phyloP scores from a whole-genome alignment of 2,329 filamentous ascomycete genomes.

The Dactylellina parvicollis region DNA sequence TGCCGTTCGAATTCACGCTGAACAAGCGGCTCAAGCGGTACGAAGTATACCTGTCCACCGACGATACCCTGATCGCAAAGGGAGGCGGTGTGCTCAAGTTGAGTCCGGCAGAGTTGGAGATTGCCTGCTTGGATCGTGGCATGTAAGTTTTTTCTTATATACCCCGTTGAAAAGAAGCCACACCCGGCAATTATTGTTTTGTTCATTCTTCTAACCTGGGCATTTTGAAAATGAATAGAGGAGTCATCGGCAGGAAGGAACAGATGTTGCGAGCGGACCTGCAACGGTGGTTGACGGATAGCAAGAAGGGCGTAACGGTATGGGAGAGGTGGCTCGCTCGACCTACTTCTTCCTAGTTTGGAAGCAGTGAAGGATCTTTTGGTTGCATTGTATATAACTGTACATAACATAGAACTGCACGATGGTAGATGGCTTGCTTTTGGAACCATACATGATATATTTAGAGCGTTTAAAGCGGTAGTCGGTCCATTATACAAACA shows the following conservation, averaged over 20 bases:
- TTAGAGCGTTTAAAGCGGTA: neutral
- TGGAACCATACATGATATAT: conserved; percentile 12
- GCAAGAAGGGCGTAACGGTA: conserved; percentile 42
- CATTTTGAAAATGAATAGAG: conserved; percentile 6
- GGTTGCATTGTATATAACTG: neutral
- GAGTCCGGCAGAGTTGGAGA: conserved; percentile 70
- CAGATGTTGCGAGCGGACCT: conserved; percentile 27
- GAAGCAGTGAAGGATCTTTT: neutral
- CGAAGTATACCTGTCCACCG: conserved; percentile 73
- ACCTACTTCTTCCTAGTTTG: conserved; percentile 5
- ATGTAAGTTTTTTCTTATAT: conserved; percentile 64
- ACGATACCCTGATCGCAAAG: conserved; percentile 74
- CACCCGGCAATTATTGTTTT: too few species aligned
- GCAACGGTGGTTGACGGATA: conserved; percentile 43
- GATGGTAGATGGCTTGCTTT: neutral
- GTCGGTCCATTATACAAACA: too few species aligned
- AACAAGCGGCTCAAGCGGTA: conserved; percentile 66
- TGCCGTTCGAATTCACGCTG: conserved; percentile 67
- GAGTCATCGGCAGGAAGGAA: conserved; percentile 13
- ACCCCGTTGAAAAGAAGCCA: neutral
- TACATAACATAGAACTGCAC: conserved; percentile 8
- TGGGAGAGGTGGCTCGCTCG: conserved; percentile 43
- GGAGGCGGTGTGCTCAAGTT: conserved; percentile 72
- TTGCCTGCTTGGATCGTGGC: conserved; percentile 77
- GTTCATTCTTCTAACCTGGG: neutral